Conservation (phyloP, 179 eudicot species). For the Actinidia arguta region DNA sequence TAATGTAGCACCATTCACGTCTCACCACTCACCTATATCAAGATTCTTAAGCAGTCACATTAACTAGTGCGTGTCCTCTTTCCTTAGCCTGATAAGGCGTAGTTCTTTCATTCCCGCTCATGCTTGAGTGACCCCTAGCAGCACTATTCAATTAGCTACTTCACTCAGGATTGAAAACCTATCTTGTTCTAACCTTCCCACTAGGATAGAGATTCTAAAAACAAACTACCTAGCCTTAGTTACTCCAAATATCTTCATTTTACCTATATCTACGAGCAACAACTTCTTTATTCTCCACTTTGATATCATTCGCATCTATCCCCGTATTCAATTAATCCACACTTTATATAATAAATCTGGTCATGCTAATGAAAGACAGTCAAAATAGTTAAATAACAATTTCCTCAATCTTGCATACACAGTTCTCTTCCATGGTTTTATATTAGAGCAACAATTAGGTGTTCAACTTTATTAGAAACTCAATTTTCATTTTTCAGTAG, state of each 20-base stretch:
- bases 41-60: no score
- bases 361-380: background rate
- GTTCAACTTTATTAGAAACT: background rate
- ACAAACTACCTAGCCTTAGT: background rate
- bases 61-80: no score
- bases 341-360: background rate
- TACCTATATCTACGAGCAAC: background rate
- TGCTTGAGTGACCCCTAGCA: no score
- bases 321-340: conserved; percentile 2
- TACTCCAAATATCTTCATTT: background rate
- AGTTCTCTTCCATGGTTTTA: no score
- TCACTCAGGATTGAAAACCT: no score
- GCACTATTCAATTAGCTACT: no score
- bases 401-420: background rate
- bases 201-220: no score
- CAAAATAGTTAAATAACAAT: background rate
- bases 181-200: no score
- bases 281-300: background rate
- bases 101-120: no score
- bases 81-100: no score
- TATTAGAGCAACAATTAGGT: background rate
- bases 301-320: background rate
- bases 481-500: background rate
- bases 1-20: no score
- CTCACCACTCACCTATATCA: no score